Base-by-base conservation (phyloP, 768 basidiomycete genomes). In the Psilocybe subaeruginosa region DNA sequence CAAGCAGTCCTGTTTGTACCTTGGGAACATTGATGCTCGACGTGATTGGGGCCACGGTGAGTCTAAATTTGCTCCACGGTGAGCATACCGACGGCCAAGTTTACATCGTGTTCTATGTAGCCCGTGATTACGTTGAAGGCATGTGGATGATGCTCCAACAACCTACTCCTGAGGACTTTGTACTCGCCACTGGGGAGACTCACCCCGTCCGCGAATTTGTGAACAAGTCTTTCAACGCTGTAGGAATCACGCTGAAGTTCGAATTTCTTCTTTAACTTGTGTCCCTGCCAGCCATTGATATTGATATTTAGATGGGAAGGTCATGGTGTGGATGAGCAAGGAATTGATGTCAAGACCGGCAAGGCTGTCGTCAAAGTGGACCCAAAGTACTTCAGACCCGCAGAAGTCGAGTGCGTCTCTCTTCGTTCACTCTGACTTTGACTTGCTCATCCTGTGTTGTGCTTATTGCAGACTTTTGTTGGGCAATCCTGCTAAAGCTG, bases 61-160 rank as follows among this genome's bases (percentile, higher is more conserved):
- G 85, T 76, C 35, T 55, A 16, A 35, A 33, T 52, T 23, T 52
- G 54, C 39, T 61, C n/a, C 45, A 52, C 54, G 27, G 14, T 52
- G 8, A 47, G 27, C 27, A 55, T 41, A 45, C n/a, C 56, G 31
- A 58, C 45, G 2, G 23, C 23, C 23, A 23, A 45, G 27, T 27
- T 54, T 47, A 45, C 23, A 49, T 43, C 23, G 54, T 39, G 41
- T 56, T 64, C 50, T 67, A 65, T 37, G 19, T 61, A 92, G 91
- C 91, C 53, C 87, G 85, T 61, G 92, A 94, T 73, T 97, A 97
- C 73, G 91, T 97, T 8, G 96, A 98, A 76, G 96, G 96, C 43
- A 97, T 97, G 96, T 97, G 95, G 95, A 82, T 83, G 70, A 95
- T 99, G 87, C 87, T 98, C 48, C 96, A 99, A 74, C 94, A 97